Percentiles rank a stretch among this genome's conserved stretches.
These are phyloP conservation scores for Fusarium humuli DNA, from an alignment of 2,329 filamentous ascomycete species.

Conservation along the genomic window DNA sequence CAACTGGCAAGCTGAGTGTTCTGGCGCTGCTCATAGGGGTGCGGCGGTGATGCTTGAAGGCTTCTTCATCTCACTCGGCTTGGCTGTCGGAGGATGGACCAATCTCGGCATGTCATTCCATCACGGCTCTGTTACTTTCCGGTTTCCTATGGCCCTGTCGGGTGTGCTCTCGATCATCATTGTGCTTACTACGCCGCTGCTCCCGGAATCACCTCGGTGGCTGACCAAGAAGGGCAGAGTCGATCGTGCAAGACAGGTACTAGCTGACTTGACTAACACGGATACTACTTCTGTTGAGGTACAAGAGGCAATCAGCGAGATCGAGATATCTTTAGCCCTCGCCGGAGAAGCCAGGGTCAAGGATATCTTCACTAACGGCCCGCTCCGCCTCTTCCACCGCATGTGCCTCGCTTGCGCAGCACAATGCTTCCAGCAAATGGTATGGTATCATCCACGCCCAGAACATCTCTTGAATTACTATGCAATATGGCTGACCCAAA, in stretches of 20 bases:
- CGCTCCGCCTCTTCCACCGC: not conserved
- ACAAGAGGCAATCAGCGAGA: not conserved
- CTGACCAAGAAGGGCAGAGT: not conserved
- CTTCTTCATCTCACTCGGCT: not conserved
- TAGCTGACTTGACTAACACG: not conserved
- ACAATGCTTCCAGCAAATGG: conserved; percentile 11
- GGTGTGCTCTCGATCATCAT: not conserved
- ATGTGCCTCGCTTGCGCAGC: conserved; percentile 9
- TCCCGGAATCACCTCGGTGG: conserved; percentile 4
- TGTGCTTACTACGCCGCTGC: conserved; percentile 4
- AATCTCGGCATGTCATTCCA: conserved; percentile 7
- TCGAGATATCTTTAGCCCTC: not conserved
- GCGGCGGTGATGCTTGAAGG: conserved; percentile 11
- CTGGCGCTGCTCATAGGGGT: conserved; percentile 2
- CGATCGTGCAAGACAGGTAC: not conserved
- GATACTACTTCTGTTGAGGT: not conserved
- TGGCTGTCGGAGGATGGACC: not conserved
- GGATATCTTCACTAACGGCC: conserved; percentile 1
- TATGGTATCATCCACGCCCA: too few relatives aligned
- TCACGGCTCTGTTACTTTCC: not conserved
- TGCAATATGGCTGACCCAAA: too few relatives aligned
- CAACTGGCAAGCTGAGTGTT: conserved; percentile 9
- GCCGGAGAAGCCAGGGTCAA: conserved; percentile 8
- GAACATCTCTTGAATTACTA: too few relatives aligned
- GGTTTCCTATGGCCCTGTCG: conserved; percentile 1